Percentiles rank a stretch among this genome's conserved stretches.
These are phyloP conservation scores for Eimeria maxima DNA, from an alignment of 169 alveolate species.

Conservation along the genomic window DNA sequence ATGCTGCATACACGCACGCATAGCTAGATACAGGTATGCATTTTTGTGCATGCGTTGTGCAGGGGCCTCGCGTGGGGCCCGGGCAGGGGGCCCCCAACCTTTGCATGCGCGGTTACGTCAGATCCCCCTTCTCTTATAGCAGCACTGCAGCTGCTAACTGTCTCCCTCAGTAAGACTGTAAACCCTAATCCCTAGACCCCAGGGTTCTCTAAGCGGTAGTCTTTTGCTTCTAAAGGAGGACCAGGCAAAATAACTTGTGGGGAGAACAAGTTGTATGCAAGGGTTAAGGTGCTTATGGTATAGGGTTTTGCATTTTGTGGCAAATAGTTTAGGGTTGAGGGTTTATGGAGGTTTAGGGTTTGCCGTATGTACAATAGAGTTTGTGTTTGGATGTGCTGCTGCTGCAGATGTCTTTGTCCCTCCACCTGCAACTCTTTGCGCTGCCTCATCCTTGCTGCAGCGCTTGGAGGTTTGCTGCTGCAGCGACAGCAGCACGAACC, in stretches of 20 bases:
- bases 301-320: background rate
- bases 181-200: background rate
- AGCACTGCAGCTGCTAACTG: constrained; percentile 28
- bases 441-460: constrained; percentile 25
- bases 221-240: background rate
- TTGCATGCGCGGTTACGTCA: background rate
- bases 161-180: constrained; percentile 41
- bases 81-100: background rate
- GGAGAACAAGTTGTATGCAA: background rate
- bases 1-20: background rate
- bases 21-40: background rate
- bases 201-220: background rate
- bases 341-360: background rate
- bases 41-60: background rate
- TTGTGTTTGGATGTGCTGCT: background rate
- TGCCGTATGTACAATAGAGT: background rate
- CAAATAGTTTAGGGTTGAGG: background rate
- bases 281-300: background rate
- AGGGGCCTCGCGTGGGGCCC: constrained; percentile 44
- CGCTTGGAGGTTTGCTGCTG: background rate
- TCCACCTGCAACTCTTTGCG: constrained; percentile 14
- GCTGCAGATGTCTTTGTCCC: constrained; percentile 13
- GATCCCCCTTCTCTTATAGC: constrained; percentile 27
- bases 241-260: background rate
- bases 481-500: constrained; percentile 24